These are phyloP conservation scores for Leptographium radiaticola DNA, from an alignment of 2,329 filamentous ascomycete genomes.

Conservation along the genomic window DNA sequence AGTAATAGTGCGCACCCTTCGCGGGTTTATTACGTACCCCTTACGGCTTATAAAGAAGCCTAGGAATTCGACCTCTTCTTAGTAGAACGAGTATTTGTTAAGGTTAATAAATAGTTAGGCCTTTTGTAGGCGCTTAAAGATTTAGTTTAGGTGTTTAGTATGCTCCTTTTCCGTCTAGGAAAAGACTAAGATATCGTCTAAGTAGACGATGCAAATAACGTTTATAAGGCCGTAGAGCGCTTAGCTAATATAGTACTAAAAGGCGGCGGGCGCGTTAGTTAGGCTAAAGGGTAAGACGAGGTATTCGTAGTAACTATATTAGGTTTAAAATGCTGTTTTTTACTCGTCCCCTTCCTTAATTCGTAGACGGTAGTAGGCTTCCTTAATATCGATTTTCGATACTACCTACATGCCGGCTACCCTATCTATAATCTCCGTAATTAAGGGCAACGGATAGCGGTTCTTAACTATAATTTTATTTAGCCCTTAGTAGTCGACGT, in stretches of 20 bases:
- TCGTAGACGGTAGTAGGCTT: neutral
- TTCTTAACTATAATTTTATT: neutral
- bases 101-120: neutral
- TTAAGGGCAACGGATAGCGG: neutral
- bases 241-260: neutral
- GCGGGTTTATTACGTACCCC: neutral
- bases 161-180: neutral
- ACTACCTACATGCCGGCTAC: neutral
- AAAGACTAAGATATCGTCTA: neutral
- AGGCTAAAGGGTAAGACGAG: neutral
- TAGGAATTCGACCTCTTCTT: neutral
- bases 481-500: neutral
- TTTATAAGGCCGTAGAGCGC: neutral
- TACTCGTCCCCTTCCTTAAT: neutral
- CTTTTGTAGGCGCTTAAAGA: neutral
- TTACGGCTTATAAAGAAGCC: neutral
- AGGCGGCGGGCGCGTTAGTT: neutral
- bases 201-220: neutral
- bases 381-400: neutral
- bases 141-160: neutral
- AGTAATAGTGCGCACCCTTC: neutral
- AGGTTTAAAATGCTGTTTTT: slow-evolving; percentile 13
- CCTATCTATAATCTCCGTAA: neutral
- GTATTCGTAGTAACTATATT: neutral
- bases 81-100: neutral